Evolutionary conservation across 2,329 filamentous ascomycete genomes (phyloP), one percentile per base, ranked within the genome.

Genomic region (Microcyclosporella mali): DNA sequence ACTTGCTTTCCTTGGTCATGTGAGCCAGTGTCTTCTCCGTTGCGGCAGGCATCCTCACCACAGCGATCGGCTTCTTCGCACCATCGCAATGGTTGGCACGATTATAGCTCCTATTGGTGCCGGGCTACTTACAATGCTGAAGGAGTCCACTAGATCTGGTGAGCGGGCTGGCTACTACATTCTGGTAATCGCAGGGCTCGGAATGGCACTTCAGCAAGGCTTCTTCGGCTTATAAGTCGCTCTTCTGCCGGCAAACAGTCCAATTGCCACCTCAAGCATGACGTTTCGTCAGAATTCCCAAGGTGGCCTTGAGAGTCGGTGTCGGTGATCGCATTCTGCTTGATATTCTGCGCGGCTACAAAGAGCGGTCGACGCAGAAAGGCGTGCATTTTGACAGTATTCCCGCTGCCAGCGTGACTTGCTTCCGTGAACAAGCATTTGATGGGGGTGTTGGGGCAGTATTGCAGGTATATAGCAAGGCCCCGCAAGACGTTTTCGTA

Each of bases 1-100:
- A 38, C 14, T 15, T 38, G 17, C 16, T 38, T n/a, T 21, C 36
- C 4, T 16, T 29, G 36, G 21, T 38, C 16, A 21, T 38, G 6
- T 15, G 19, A 6, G 16, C 19, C 36, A 38, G 36, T 16, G 21
- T 38, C 19, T 38, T 38, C 36, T 38, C 36, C 8, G 4, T 38
- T 14, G 4, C 29, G 6, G 36, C 36, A 2, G 36, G 36, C 10
- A 14, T 29, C 10, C 25, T 38, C 11, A 21, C 29, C 6, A 38
- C 36, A 8, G 29, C 15, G 2, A 38, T 29, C 14, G 36, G 36
- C 11, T 38, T 29, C 36, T 38, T 38, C 25, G 7, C 36, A 4
- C 36, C 36, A 2, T 21, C 3, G 21, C 25, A 10, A 27, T 38
- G 8, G 19, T 29, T 8, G 36, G 21, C 21, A 21, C 15, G 17